phyloP scores from a whole-genome alignment of 2,329 filamentous ascomycete species.

The Rutstroemia sp. region DNA sequence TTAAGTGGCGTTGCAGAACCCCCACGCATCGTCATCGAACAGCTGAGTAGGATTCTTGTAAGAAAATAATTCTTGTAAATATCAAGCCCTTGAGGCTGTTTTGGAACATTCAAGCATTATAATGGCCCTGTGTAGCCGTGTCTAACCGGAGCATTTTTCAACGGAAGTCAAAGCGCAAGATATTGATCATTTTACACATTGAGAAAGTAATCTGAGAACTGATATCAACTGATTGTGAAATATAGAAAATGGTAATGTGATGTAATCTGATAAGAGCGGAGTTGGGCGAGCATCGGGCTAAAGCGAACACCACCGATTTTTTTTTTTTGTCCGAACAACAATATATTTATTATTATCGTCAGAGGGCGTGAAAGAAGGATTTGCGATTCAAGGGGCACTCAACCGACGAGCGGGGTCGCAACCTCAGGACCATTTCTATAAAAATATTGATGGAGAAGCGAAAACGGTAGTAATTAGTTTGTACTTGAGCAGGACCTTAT shows the following conservation, averaged over 20 bases:
- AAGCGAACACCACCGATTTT: no score
- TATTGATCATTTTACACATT: not conserved
- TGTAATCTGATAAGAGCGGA: not conserved
- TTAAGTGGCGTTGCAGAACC: not conserved
- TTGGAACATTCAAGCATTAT: not conserved
- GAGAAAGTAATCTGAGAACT: not conserved
- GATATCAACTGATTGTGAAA: conserved; percentile 6
- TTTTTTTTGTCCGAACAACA: no score
- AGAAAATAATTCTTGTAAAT: conserved; percentile 10
- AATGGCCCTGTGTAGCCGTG: conserved; percentile 1
- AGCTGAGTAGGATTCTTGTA: conserved; percentile 7
- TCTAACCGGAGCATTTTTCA: conserved; percentile 2
- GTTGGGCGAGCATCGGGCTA: no score
- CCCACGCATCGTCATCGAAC: conserved; percentile 8
- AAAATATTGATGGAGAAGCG: no score
- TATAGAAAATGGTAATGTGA: not conserved
- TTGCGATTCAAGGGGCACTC: no score
- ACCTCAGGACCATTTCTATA: no score
- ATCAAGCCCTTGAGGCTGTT: not conserved
- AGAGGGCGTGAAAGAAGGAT: no score
- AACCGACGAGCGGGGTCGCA: no score
- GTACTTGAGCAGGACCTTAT: no score
- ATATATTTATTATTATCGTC: no score
- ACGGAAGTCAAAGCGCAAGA: not conserved
- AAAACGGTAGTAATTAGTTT: no score